A percentile compares a stretch with the other conserved stretches of the same genome.
Conservation (phyloP, 352 stramenopile species). For the Phytophthora pistaciae region DNA sequence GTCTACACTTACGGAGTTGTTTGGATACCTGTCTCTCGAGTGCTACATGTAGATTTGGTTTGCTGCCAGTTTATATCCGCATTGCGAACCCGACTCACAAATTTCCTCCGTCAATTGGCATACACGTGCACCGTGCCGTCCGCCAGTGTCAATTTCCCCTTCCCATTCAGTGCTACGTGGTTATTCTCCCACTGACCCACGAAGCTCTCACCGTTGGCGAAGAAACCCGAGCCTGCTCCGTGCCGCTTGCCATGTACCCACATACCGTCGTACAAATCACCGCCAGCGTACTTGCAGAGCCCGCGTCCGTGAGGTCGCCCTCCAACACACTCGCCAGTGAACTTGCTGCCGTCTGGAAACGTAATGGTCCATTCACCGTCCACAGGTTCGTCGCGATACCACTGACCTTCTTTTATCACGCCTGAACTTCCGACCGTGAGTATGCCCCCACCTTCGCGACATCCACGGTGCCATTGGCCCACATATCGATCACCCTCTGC, state of each 20-base stretch:
- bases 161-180: constrained; percentile 80
- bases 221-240: constrained; percentile 72
- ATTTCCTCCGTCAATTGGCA: constrained; percentile 33
- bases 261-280: constrained; percentile 85
- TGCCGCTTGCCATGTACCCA: constrained; percentile 88
- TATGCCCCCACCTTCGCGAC: constrained; percentile 61
- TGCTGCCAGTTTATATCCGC: too few species aligned
- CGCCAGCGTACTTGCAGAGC: constrained; percentile 85
- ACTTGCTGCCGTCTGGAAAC: constrained; percentile 82
- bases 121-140: constrained; percentile 84
- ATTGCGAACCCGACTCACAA: background rate
- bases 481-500: constrained; percentile 71
- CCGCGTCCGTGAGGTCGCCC: constrained; percentile 73
- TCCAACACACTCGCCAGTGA: constrained; percentile 71
- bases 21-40: too few species aligned
- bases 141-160: constrained; percentile 70
- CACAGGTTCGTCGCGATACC: constrained; percentile 60
- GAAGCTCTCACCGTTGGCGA: constrained; percentile 77
- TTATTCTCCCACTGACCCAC: constrained; percentile 85
- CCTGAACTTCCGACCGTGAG: constrained; percentile 53
- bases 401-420: constrained; percentile 76
- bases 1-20: too few species aligned
- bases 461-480: constrained; percentile 69
- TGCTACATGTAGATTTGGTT: too few species aligned
- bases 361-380: constrained; percentile 82